Conservation (phyloP, 2,329 filamentous ascomycete species). For the Pseudocercospora cruenta region DNA sequence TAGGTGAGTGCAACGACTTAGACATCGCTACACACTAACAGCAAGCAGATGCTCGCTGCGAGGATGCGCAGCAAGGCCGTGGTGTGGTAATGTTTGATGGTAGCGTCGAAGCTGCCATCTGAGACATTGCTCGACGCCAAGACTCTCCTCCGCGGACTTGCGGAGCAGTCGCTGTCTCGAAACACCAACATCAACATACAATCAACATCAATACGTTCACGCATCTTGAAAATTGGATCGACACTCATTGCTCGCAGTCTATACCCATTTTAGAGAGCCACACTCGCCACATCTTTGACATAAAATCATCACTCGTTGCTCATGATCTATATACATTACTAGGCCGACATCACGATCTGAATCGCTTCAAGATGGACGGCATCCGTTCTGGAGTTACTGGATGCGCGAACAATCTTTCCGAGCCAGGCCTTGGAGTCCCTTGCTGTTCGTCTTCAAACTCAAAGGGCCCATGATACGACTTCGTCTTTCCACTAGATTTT, state of each 20-base stretch:
- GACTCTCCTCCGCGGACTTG: background rate
- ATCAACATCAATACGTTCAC: background rate
- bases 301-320: background rate
- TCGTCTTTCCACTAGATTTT: constrained; percentile 14
- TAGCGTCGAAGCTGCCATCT: background rate
- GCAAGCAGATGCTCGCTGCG: background rate
- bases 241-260: no score
- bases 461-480: constrained; percentile 19
- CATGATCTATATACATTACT: background rate
- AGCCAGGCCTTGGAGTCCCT: constrained; percentile 14
- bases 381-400: constrained; percentile 1
- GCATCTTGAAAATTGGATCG: no score
- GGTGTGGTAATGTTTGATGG: background rate
- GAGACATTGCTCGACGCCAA: background rate
- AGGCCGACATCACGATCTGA: background rate
- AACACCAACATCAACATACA: background rate
- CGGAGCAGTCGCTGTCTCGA: background rate
- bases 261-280: no score
- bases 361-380: background rate
- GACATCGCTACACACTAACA: constrained; percentile 34
- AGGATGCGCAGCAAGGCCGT: background rate
- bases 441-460: constrained; percentile 17
- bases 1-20: constrained; percentile 56
- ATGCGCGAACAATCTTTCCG: constrained; percentile 16
- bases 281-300: background rate